Evolutionary conservation across 345 rosid genomes (phyloP).

Genomic region (Cardiospermum halicacabum): DNA sequence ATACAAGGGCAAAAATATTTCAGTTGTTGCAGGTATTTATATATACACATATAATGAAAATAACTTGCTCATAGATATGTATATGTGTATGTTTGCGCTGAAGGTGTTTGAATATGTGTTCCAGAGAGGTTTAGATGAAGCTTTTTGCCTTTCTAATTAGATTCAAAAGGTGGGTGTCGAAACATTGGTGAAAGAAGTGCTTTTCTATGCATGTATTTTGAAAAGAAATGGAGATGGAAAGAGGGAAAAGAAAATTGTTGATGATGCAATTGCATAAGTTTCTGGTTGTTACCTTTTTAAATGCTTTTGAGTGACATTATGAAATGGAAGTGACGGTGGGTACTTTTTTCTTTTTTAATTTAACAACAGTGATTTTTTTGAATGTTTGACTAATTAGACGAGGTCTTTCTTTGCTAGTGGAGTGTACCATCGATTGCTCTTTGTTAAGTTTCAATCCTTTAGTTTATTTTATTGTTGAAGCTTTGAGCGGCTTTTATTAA

Average conservation of each 20-base stretch:
- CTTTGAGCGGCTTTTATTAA: conserved; percentile 22
- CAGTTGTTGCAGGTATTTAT: conserved; percentile 89
- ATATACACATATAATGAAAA: not conserved
- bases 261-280: conserved; percentile 22
- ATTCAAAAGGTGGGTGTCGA: conserved; percentile 29
- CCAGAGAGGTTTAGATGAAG: conserved; percentile 13
- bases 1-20: conserved; percentile 75
- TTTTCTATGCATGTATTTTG: conserved; percentile 10
- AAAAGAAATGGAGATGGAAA: not conserved
- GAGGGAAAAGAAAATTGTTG: conserved; percentile 20
- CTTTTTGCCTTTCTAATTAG: conserved; percentile 23
- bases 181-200: conserved; percentile 18
- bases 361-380: conserved; percentile 30
- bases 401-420: conserved; percentile 32
- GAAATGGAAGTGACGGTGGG: conserved; percentile 30
- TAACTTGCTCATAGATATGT: not conserved
- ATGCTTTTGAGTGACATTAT: conserved; percentile 24
- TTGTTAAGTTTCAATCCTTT: conserved; percentile 15
- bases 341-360: not conserved
- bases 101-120: conserved; percentile 12
- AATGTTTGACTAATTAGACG: conserved; percentile 40
- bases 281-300: conserved; percentile 28
- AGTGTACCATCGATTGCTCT: conserved; percentile 45
- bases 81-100: conserved; percentile 2
- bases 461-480: not conserved